These are phyloP conservation scores for Candida chauliodis DNA, from an alignment of 805 yeast genomes.

Conservation along the genomic window DNA sequence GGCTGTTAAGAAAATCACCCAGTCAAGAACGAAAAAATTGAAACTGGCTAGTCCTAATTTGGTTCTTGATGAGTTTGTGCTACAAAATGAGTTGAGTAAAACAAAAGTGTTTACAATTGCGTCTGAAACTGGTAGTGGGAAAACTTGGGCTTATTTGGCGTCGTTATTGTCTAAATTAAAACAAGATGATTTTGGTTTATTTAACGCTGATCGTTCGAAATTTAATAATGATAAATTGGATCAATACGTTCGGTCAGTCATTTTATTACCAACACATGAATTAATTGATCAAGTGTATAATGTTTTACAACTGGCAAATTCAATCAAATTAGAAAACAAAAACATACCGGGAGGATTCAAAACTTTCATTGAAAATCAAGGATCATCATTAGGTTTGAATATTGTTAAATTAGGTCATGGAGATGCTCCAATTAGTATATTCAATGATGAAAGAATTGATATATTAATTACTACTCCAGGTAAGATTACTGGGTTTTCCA, in stretches of 20 bases:
- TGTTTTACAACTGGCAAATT: conserved; percentile 33
- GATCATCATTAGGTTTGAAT: conserved; percentile 36
- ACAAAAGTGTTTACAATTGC: conserved; percentile 74
- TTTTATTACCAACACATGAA: conserved; percentile 89
- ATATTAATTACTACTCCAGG: conserved; percentile 84
- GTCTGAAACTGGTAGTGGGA: conserved; percentile 97
- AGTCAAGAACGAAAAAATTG: conserved; percentile 30
- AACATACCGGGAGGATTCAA: conserved; percentile 17
- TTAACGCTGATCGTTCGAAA: conserved; percentile 13
- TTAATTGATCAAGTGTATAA: conserved; percentile 74
- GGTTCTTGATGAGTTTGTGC: conserved; percentile 24
- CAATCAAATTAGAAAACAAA: conserved; percentile 18
- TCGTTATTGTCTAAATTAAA: conserved; percentile 69
- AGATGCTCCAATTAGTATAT: conserved; percentile 50
- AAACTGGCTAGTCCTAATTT: conserved; percentile 11
- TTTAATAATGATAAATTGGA: conserved; percentile 22
- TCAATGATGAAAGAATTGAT: conserved; percentile 55
- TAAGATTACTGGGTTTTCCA: conserved; percentile 48
- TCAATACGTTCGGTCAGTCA: conserved; percentile 57
- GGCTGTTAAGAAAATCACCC: conserved; percentile 56
- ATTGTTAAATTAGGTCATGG: conserved; percentile 62
- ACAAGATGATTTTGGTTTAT: conserved; percentile 45
- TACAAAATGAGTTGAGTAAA: conserved; percentile 26
- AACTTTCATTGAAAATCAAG: conserved; percentile 21
- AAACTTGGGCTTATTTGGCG: conserved; percentile 86